Conservation (phyloP, 768 basidiomycete genomes). For the Polyporus arcularius region DNA sequence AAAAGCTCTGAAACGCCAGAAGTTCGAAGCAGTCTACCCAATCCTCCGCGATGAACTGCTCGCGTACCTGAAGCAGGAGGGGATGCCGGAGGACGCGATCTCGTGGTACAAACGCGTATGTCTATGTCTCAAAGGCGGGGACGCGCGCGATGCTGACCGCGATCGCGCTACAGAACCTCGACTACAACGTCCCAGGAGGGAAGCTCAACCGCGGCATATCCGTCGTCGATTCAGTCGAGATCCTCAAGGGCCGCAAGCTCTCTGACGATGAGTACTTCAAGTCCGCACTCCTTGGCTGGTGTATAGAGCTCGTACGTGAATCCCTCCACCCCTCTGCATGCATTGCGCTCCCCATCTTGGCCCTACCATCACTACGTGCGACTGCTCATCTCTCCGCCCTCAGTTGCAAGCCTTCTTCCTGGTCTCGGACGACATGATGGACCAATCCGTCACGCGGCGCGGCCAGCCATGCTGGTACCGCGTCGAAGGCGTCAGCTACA, state of each 20-base stretch:
- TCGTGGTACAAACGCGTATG: slow-evolving; percentile 84
- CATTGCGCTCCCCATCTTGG: neutral
- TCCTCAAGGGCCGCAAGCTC: slow-evolving; percentile 71
- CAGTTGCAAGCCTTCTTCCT: slow-evolving; percentile 92
- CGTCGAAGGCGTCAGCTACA: slow-evolving; percentile 65
- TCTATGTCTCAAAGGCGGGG: slow-evolving; percentile 9
- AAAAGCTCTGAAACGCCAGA: slow-evolving; percentile 38
- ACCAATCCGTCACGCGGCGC: slow-evolving; percentile 87
- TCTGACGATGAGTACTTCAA: slow-evolving; percentile 86
- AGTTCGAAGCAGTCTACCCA: slow-evolving; percentile 75
- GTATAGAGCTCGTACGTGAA: slow-evolving; percentile 88
- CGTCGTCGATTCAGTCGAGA: slow-evolving; percentile 90
- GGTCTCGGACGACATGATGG: slow-evolving; percentile 98
- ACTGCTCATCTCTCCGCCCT: neutral
- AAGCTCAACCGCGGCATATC: slow-evolving; percentile 98
- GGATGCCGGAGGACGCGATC: slow-evolving; percentile 82
- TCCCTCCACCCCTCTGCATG: neutral
- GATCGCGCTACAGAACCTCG: slow-evolving; percentile 58
- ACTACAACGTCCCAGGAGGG: slow-evolving; percentile 94
- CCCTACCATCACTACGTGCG: too few relatives aligned
- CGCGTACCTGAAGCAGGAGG: slow-evolving; percentile 60
- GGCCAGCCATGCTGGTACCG: slow-evolving; percentile 96
- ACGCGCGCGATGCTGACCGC: neutral
- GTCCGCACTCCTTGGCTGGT: slow-evolving; percentile 91
- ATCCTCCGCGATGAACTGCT: slow-evolving; percentile 78